These are phyloP conservation scores for Ascobolus immersus DNA, from an alignment of 495 filamentous ascomycete species.

Conservation along the genomic window DNA sequence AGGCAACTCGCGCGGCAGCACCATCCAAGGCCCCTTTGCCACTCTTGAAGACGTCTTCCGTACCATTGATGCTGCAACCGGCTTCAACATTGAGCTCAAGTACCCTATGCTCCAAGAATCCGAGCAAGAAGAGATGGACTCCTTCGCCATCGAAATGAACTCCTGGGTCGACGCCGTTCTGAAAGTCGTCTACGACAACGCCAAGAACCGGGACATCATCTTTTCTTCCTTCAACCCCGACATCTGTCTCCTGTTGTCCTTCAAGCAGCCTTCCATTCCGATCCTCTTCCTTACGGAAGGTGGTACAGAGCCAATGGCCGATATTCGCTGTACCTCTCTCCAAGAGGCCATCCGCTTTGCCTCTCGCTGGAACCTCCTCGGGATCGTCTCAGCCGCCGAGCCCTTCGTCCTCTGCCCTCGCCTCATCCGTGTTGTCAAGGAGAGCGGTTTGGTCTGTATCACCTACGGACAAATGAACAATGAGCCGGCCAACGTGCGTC, in stretches of 20 bases:
- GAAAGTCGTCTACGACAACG: constrained; percentile 53
- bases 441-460: constrained; percentile 82
- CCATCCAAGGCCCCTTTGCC: constrained; percentile 84
- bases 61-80: constrained; percentile 50
- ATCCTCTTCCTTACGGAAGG: constrained; percentile 86
- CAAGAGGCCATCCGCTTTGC: constrained; percentile 93
- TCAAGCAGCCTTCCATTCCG: constrained; percentile 88
- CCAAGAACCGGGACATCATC: constrained; percentile 54
- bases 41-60: constrained; percentile 83
- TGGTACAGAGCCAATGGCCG: constrained; percentile 40
- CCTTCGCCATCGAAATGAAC: constrained; percentile 88
- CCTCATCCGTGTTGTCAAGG: constrained; percentile 79
- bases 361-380: constrained; percentile 75
- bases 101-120: constrained; percentile 93
- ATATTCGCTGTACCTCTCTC: constrained; percentile 73
- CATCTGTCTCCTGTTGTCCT: constrained; percentile 72
- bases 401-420: constrained; percentile 68
- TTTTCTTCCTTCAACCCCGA: constrained; percentile 96
- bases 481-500: constrained; percentile 45
- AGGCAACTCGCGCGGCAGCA: constrained; percentile 73
- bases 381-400: constrained; percentile 62
- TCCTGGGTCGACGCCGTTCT: constrained; percentile 89
- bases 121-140: constrained; percentile 91
- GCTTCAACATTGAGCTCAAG: constrained; percentile 98
- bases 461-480: constrained; percentile 82